These are phyloP conservation scores for Stephania cephalantha DNA, from an alignment of 164 flowering plant genomes.

Conservation along the genomic window DNA sequence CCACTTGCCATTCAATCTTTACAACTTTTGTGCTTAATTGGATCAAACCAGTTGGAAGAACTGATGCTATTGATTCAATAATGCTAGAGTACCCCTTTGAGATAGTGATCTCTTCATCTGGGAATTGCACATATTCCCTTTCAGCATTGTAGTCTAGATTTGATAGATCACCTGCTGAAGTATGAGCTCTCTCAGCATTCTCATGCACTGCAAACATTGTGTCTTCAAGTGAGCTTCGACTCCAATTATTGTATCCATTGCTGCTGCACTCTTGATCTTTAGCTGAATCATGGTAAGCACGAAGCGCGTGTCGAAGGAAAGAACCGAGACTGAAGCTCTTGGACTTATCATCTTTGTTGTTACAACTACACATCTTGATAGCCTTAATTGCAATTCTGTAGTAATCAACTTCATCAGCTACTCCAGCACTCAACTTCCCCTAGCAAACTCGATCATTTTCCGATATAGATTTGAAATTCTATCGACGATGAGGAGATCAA, in stretches of 20 bases:
- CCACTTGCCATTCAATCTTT: conserved; percentile 62
- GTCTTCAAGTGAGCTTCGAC: conserved; percentile 41
- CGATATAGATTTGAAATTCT: conserved; percentile 49
- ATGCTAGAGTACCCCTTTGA: conserved; percentile 77
- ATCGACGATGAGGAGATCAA: conserved; percentile 38
- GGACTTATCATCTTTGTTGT: background rate
- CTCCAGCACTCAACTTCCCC: conserved; percentile 30
- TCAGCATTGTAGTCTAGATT: conserved; percentile 71
- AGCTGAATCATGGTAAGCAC: conserved; percentile 37
- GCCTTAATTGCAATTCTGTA: conserved; percentile 27
- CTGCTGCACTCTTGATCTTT: conserved; percentile 6
- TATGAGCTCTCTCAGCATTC: conserved; percentile 76
- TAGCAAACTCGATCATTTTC: conserved; percentile 57
- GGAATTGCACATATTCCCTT: conserved; percentile 72
- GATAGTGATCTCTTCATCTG: conserved; percentile 89
- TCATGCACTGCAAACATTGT: conserved; percentile 70
- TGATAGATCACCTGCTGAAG: conserved; percentile 70
- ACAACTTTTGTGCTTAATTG: conserved; percentile 54
- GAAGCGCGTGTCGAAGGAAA: conserved; percentile 54
- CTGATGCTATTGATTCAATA: conserved; percentile 59
- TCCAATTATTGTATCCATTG: conserved; percentile 35
- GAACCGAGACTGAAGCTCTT: conserved; percentile 47
- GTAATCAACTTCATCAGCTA: conserved; percentile 9
- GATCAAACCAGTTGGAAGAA: conserved; percentile 56
- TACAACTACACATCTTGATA: conserved; percentile 8